phyloP scores from a whole-genome alignment of 2,329 filamentous ascomycete species.

The Capronia americana region DNA sequence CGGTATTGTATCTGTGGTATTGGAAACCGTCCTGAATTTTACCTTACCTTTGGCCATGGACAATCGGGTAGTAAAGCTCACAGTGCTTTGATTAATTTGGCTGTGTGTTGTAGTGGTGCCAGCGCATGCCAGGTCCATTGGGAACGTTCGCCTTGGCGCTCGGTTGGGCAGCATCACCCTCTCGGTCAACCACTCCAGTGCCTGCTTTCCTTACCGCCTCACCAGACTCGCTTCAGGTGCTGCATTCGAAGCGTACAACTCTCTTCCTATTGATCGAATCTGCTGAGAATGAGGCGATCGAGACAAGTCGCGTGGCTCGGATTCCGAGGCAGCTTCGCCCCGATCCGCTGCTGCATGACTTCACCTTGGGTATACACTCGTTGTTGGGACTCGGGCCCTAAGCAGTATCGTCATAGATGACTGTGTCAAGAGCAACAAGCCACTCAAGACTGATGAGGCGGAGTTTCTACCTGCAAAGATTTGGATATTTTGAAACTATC shows the following conservation, averaged over 20 bases:
- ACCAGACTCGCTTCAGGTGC: conserved; percentile 8
- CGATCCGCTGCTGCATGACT: conserved; percentile 17
- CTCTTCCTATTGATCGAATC: conserved; percentile 22
- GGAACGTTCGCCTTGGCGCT: conserved; percentile 26
- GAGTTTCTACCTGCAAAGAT: neutral
- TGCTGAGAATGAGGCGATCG: conserved; percentile 30
- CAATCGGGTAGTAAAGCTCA: neutral
- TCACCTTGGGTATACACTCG: conserved; percentile 9
- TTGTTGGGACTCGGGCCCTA: conserved; percentile 5
- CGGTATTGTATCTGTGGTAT: conserved; percentile 24
- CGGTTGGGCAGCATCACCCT: conserved; percentile 26
- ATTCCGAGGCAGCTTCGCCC: conserved; percentile 22
- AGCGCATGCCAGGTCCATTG: conserved; percentile 23
- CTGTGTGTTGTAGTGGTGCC: conserved; percentile 28
- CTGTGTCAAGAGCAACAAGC: conserved; percentile 8
- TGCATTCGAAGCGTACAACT: neutral
- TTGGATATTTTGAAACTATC: conserved; percentile 5
- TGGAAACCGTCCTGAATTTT: conserved; percentile 19
- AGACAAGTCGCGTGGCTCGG: conserved; percentile 18
- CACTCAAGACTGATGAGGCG: conserved; percentile 12
- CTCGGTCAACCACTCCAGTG: conserved; percentile 23
- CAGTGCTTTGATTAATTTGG: conserved; percentile 5
- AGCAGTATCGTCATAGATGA: conserved; percentile 12
- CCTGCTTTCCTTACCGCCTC: conserved; percentile 21
- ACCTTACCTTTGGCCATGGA: conserved; percentile 21